Conservation (phyloP, 73 alveolate genomes). For the Symbiodinium natans region DNA sequence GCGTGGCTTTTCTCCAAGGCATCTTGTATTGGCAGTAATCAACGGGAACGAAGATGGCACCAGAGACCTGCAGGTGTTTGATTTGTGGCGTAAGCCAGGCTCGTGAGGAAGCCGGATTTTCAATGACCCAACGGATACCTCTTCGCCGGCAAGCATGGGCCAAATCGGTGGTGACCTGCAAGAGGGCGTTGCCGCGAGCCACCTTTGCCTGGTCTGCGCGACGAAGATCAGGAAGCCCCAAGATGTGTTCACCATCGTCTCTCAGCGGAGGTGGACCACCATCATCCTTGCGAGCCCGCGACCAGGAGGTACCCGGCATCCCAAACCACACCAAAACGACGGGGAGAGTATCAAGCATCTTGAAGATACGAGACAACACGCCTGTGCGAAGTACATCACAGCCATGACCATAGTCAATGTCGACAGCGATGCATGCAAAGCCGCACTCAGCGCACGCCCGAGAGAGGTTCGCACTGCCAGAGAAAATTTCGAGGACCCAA, state of each 20-base stretch:
- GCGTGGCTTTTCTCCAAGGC: slow-evolving; percentile 15
- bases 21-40: slow-evolving; percentile 24
- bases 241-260: neutral
- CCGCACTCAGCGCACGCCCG: neutral
- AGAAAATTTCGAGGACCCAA: neutral
- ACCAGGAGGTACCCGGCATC: slow-evolving; percentile 6
- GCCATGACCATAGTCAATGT: neutral
- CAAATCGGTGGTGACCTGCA: neutral
- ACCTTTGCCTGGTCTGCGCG: neutral
- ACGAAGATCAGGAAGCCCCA: neutral
- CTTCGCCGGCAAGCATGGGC: too few species aligned
- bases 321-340: slow-evolving; percentile 16
- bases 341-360: too few species aligned
- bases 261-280: slow-evolving; percentile 40
- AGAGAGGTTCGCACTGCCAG: neutral
- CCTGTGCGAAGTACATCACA: neutral
- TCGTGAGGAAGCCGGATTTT: neutral
- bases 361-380: neutral
- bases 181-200: neutral
- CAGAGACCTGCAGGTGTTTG: neutral
- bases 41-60: neutral
- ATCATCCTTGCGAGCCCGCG: neutral
- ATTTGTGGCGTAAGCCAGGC: neutral
- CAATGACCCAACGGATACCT: neutral
- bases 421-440: neutral